Evolutionary conservation across 2,329 filamentous ascomycete genomes (phyloP).

Genomic region (Amauroascus verrucosus): DNA sequence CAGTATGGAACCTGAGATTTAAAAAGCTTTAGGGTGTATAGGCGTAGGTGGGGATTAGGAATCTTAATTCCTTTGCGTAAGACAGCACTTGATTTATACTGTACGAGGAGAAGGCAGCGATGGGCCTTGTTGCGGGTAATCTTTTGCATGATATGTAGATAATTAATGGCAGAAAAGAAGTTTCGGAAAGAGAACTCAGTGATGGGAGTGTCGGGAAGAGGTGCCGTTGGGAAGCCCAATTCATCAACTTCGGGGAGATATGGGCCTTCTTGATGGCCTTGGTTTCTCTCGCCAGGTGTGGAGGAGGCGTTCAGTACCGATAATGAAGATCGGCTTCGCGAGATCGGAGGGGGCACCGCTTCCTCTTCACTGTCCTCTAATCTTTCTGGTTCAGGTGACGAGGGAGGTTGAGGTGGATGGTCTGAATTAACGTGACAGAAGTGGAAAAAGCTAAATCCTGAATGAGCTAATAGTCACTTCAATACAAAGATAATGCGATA

Average conservation of each 20-base stretch:
- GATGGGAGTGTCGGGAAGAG: slow-evolving; percentile 57
- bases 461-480: slow-evolving; percentile 15
- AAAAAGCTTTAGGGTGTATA: slow-evolving; percentile 96
- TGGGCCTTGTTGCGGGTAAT: slow-evolving; percentile 94
- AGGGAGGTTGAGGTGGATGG: slow-evolving; percentile 37
- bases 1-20: slow-evolving; percentile 98
- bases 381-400: slow-evolving; percentile 28
- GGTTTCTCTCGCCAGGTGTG: slow-evolving; percentile 20
- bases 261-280: slow-evolving; percentile 11
- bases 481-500: neutral
- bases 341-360: slow-evolving; percentile 72
- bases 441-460: slow-evolving; percentile 62
- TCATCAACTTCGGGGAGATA: slow-evolving; percentile 61
- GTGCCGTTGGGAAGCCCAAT: slow-evolving; percentile 64
- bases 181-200: slow-evolving; percentile 87
- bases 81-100: slow-evolving; percentile 90
- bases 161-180: slow-evolving; percentile 92
- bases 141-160: slow-evolving; percentile 92
- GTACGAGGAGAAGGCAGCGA: slow-evolving; percentile 82
- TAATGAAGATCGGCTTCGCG: slow-evolving; percentile 42
- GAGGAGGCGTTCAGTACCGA: slow-evolving; percentile 21
- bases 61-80: slow-evolving; percentile 85
- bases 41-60: slow-evolving; percentile 72
- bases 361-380: slow-evolving; percentile 49
- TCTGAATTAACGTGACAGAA: slow-evolving; percentile 70